Conservation (phyloP, 768 basidiomycete genomes). For the Rhizopogon salebrosus region DNA sequence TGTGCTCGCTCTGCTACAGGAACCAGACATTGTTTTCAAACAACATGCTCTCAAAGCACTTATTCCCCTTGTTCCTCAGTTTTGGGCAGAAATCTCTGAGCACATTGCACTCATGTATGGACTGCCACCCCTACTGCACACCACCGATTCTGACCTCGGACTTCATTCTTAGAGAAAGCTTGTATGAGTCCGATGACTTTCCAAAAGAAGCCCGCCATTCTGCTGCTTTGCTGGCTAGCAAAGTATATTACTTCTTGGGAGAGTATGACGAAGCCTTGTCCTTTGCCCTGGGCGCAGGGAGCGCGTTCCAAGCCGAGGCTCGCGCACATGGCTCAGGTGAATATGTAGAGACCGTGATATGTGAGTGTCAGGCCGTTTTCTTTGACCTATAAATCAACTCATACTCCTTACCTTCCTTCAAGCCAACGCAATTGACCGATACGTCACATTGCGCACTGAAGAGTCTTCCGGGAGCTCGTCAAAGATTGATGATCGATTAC, state of each 20-base stretch:
- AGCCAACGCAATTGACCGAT: conserved; percentile 97
- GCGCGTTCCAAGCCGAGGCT: conserved; percentile 75
- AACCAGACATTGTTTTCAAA: conserved; percentile 83
- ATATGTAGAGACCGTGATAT: conserved; percentile 91
- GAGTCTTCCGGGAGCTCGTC: conserved; percentile 43
- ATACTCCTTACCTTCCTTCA: background rate
- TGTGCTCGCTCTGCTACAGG: conserved; percentile 85
- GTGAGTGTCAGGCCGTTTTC: conserved; percentile 44
- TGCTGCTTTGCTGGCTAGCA: conserved; percentile 92
- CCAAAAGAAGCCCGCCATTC: conserved; percentile 69
- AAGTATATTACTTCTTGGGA: conserved; percentile 95
- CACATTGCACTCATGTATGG: conserved; percentile 84
- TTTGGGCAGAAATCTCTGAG: conserved; percentile 99
- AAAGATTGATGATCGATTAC: conserved; percentile 76
- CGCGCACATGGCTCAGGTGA: conserved; percentile 65
- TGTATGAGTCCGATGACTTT: conserved; percentile 82
- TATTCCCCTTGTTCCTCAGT: conserved; percentile 81
- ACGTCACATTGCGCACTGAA: conserved; percentile 65
- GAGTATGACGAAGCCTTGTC: conserved; percentile 94
- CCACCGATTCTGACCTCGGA: conserved; percentile 9
- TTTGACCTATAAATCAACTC: background rate
- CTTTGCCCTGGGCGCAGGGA: conserved; percentile 88
- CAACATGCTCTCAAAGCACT: conserved; percentile 87
- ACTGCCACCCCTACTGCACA: conserved; percentile 7
- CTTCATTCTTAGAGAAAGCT: conserved; percentile 58